Conservation (phyloP, 2,329 filamentous ascomycete species). For the Colletotrichum sansevieriae region DNA sequence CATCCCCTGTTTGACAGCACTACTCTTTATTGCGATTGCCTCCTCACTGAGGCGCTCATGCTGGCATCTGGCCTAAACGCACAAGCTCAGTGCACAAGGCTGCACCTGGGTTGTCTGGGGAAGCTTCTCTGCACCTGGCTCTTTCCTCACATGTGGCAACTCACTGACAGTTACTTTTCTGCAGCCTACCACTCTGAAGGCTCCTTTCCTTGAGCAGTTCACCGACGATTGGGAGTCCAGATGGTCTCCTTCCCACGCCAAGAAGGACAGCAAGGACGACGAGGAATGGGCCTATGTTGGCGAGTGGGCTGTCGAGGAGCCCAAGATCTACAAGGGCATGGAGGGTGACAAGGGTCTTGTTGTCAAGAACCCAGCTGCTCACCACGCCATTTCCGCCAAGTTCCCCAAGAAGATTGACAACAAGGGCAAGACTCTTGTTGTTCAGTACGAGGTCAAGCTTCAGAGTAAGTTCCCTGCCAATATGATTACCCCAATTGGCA, state of each 20-base stretch:
- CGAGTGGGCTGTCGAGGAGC: conserved; percentile 97
- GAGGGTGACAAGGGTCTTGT: conserved; percentile 97
- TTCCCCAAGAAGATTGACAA: conserved; percentile 97
- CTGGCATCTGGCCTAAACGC: conserved; percentile 23
- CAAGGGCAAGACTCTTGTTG: conserved; percentile 96
- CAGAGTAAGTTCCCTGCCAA: conserved; percentile 76
- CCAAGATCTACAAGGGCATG: conserved; percentile 88
- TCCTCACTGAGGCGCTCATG: conserved; percentile 6
- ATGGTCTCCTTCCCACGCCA: conserved; percentile 96
- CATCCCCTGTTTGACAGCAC: not conserved
- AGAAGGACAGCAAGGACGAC: conserved; percentile 89
- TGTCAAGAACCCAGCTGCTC: conserved; percentile 96
- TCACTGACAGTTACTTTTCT: conserved; percentile 15
- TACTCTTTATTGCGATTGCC: conserved; percentile 24
- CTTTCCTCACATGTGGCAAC: not conserved
- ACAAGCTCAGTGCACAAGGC: conserved; percentile 23
- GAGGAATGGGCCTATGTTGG: conserved; percentile 98
- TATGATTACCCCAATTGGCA: not conserved
- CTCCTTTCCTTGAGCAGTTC: conserved; percentile 98
- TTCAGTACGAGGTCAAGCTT: conserved; percentile 99
- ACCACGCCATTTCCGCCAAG: conserved; percentile 99
- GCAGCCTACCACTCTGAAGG: conserved; percentile 89
- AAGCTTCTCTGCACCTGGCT: conserved; percentile 21
- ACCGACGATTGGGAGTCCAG: conserved; percentile 93
- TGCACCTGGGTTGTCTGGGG: conserved; percentile 34